Evolutionary conservation across 148 eudicot species (phyloP), one percentile per base, ranked within the genome.

Genomic region (Persicaria tinctoria): DNA sequence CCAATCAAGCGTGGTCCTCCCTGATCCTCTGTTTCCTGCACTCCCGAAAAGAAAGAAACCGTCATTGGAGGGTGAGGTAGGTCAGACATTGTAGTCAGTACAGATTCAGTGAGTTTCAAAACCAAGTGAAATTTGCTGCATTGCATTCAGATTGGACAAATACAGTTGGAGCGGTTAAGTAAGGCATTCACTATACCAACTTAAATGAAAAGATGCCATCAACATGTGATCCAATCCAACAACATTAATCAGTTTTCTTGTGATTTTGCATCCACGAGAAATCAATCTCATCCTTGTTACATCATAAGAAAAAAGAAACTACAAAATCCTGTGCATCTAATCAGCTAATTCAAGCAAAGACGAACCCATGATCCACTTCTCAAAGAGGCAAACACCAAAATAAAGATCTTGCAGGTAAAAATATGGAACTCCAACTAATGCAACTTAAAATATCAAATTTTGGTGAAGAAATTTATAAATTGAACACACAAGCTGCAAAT

Each of bases 11-110:
- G 97, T 83, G 1, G 93, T 82, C 5, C 90, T 86, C 2, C 98
- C 97, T 50, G 98, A 88, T 1, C 96, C 97, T 86, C 96, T 84
- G 84, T 88, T 91, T 9, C 98, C 98, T 94, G 87, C 55, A 56
- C 6, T 49, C 48, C 41, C 4, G 44, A 11, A 47, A 50, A 17
- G 38, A 44, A 48, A 60, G 68, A 60, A 8, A 60, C 4, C 27
- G 13, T 51, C 4, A 51, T 51, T 51, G 54, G 54, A 51, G 12
- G 59, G 27, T 23, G 27, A 23, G 27, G 41, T 32, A 32, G 41
- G 41, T 32, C 41, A 32, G 41, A 32, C 41, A 32, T 32, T 32
- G 41, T 17, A n/a, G 23, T 17, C 7, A 55, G 7, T n/a, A n/a
- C 60, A 55, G 5, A 55, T 8, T 50, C 53, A 50, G 7, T 8